Evolutionary conservation across 2,329 filamentous ascomycete species (phyloP), one percentile per base, ranked within the genome.

Genomic region (Botryotinia narcissicola): DNA sequence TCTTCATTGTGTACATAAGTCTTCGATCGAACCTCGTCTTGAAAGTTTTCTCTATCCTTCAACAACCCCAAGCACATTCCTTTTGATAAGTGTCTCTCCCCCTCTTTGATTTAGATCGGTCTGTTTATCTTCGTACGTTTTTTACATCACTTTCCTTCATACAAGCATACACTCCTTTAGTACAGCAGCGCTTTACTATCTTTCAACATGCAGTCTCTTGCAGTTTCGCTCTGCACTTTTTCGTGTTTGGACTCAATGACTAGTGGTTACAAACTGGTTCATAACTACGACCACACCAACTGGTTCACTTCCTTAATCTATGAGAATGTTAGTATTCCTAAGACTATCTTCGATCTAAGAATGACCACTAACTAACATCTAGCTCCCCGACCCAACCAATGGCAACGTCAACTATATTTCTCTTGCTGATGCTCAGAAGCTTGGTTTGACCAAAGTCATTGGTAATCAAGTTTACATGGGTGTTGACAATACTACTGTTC

Each of bases 391-490:
- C 40, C 77, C 77, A 35, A 78, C 78, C 12, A 22, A 75, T 14
- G 78, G 78, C 40, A 75, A 75, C 20, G 78, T 84, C 67, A 81
- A 84, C 71, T 81, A 85, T 57, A 77, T 79, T 32, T 78, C 78
- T 77, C 64, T 79, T 78, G 4, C 82, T 81, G 8, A 83, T 25
- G 92, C 92, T 70, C 85, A 87, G 73, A 80, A 80, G 25, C 80
- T 83, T 60, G 87, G 87, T 32, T 84, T 94, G 22, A 89, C 90
- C 73, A 87, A 86, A 74, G 87, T 86, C 75, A 81, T 85, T 63
- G 83, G 86, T 73, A 84, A 84, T 68, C 85, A 85, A 75, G 84
- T 93, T 78, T 92, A 90, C 81, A 84, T 94, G 75, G 64, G 73
- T 2, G 76, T 78, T 2, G 77, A 78, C 54, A 77, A 75, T 35